Evolutionary conservation across 352 stramenopile species (phyloP).

Genomic region (Phytophthora foliorum): DNA sequence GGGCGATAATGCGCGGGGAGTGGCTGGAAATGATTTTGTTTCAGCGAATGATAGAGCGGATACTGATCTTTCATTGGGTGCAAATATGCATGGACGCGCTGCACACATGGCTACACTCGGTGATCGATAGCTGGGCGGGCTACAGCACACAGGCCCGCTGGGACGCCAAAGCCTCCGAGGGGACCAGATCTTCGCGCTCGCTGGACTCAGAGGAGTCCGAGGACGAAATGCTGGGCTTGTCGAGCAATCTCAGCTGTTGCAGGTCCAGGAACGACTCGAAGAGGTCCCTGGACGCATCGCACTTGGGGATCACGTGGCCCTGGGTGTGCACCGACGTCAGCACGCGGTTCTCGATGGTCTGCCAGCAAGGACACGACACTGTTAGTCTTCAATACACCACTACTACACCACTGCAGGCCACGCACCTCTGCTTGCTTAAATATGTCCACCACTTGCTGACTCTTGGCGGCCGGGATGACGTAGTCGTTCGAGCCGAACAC

Average conservation of each 20-base stretch:
- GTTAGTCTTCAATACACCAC: background rate
- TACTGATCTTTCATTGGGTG: conserved; percentile 20
- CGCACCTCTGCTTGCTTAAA: conserved; percentile 67
- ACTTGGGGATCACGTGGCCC: conserved; percentile 87
- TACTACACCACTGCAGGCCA: conserved; percentile 1
- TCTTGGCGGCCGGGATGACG: conserved; percentile 80
- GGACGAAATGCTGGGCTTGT: conserved; percentile 33
- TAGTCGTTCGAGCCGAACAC: conserved; percentile 85
- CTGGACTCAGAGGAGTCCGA: conserved; percentile 15
- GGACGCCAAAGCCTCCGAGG: conserved; percentile 24
- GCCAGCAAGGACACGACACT: conserved; percentile 4
- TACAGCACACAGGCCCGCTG: conserved; percentile 39
- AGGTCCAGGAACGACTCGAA: conserved; percentile 64
- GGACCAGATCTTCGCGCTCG: conserved; percentile 30
- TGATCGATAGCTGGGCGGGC: background rate
- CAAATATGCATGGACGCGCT: conserved; percentile 20
- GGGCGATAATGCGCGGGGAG: conserved; percentile 8
- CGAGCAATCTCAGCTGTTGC: conserved; percentile 38
- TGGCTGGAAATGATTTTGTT: conserved; percentile 28
- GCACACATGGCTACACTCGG: conserved; percentile 28
- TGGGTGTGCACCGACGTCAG: conserved; percentile 73
- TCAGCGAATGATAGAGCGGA: conserved; percentile 20
- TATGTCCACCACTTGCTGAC: conserved; percentile 70
- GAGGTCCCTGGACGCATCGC: conserved; percentile 52
- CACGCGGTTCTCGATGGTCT: conserved; percentile 57